These are phyloP conservation scores for Trichophyton simii DNA, from an alignment of 2,329 filamentous ascomycete species.

Conservation along the genomic window DNA sequence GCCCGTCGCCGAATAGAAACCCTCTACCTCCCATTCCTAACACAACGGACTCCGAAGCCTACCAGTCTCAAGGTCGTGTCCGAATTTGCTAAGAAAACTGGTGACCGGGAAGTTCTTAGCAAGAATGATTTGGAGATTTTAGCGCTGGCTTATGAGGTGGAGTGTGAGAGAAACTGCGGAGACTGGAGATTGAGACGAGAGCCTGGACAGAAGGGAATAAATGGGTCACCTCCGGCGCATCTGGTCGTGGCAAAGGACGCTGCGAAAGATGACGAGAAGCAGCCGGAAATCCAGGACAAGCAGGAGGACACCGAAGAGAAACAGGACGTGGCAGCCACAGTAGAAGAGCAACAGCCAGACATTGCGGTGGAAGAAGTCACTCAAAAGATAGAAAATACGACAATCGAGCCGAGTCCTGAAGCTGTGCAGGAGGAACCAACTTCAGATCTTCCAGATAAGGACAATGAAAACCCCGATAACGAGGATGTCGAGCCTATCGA, in stretches of 20 bases:
- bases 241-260: slow-evolving; percentile 13
- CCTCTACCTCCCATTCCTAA: slow-evolving; percentile 73
- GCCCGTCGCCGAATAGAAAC: slow-evolving; percentile 73
- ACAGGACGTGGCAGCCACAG: slow-evolving; percentile 16
- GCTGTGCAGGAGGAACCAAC: background rate
- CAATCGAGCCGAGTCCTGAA: slow-evolving; percentile 17
- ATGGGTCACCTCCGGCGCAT: slow-evolving; percentile 49
- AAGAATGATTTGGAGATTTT: slow-evolving; percentile 79
- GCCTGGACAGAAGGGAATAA: slow-evolving; percentile 66
- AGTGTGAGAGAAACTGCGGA: slow-evolving; percentile 79
- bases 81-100: slow-evolving; percentile 78
- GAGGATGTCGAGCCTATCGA: slow-evolving; percentile 11
- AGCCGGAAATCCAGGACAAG: slow-evolving; percentile 10
- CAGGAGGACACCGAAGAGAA: slow-evolving; percentile 18
- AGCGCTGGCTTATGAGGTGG: slow-evolving; percentile 86
- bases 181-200: slow-evolving; percentile 70
- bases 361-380: slow-evolving; percentile 20
- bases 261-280: slow-evolving; percentile 16
- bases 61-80: slow-evolving; percentile 68
- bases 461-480: background rate
- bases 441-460: background rate
- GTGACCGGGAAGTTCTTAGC: slow-evolving; percentile 78
- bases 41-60: slow-evolving; percentile 58
- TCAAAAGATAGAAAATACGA: slow-evolving; percentile 18
- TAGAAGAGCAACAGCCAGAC: slow-evolving; percentile 11